Evolutionary conservation across 1,284 basidiomycete species (phyloP).

Genomic region (Leccinum holopus): DNA sequence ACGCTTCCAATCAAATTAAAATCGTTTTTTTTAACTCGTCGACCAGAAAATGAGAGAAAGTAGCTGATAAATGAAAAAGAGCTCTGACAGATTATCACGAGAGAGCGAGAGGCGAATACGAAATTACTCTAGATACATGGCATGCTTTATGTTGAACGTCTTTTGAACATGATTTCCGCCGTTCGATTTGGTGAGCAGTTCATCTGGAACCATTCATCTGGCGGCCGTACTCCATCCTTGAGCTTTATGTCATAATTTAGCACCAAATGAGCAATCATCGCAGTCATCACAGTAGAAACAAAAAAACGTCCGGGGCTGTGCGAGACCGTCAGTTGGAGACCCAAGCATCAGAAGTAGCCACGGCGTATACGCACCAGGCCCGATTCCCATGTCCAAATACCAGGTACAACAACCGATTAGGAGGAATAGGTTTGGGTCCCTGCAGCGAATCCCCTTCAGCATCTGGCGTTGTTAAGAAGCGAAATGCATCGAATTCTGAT

Average conservation of each 20-base stretch:
- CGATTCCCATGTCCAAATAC: constrained; percentile 44
- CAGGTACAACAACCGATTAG: constrained; percentile 33
- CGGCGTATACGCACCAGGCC: constrained; percentile 38
- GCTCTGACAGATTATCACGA: constrained; percentile 10
- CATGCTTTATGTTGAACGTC: constrained; percentile 19
- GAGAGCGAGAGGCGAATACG: constrained; percentile 6
- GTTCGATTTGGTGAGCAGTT: constrained; percentile 32
- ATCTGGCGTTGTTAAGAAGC: constrained; percentile 35
- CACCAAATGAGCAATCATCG: constrained; percentile 38
- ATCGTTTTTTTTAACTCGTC: neutral
- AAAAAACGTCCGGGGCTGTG: constrained; percentile 41
- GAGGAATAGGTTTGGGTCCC: constrained; percentile 32
- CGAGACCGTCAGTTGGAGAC: constrained; percentile 3
- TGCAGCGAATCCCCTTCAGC: constrained; percentile 18
- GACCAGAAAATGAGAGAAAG: neutral
- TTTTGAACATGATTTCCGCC: constrained; percentile 35
- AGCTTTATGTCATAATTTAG: constrained; percentile 38
- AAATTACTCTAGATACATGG: constrained; percentile 15
- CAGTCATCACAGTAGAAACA: constrained; percentile 36
- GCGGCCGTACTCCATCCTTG: constrained; percentile 37
- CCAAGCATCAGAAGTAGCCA: neutral
- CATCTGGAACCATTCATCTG: constrained; percentile 39
- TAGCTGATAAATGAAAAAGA: neutral
- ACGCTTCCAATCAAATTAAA: constrained; percentile 16
- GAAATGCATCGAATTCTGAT: constrained; percentile 37